Evolutionary conservation across 768 basidiomycete genomes (phyloP), one percentile per base, ranked within the genome.

Genomic region (Chalciporus sphaerocephalus): DNA sequence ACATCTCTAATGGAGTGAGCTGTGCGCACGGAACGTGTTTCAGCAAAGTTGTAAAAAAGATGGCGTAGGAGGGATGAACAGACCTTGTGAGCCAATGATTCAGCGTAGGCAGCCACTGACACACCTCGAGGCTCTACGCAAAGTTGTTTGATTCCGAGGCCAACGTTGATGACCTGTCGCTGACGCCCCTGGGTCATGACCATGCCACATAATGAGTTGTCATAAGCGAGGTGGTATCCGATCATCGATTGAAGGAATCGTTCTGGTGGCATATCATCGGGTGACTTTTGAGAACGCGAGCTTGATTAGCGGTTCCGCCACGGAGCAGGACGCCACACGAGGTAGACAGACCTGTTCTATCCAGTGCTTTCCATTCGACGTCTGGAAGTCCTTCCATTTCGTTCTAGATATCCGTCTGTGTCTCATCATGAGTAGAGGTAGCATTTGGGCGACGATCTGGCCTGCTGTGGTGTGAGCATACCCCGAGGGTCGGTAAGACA

Each of bases 371-470:
- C 86, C 86, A 34, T 69, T 76, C 1, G 70, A 53, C 0, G 77
- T 83, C 20, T 71, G 65, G 45, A 74, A 74, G 51, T 87, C 86
- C 47, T 74, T 72, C 87, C 87, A 90, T 51, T 83, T 81, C 11
- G 81, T 67, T 16, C 87, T 73, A 2, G 87, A 85, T 64, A 89
- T 85, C 30, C 87, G 80, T 44, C 87, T 74, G 62, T 89, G 87
- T 13, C 87, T 71, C 87, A 89, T 89, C 87, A 90, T 88, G 54
- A 89, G 80, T 11, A 89, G 69, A 0, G 87, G 87, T 9, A 90
- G 68, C 72, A 89, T 83, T 53, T 83, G 74, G 15, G 81, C 80
- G 62, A 90, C 81, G 54, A 85, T 68, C 58, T 78, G 76, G 17
- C 86, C 87, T 89, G 64, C 7, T 30, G 27, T 23, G 15, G 18